These are phyloP conservation scores for Neurospora hispaniola DNA, from an alignment of 495 filamentous ascomycete species.

Conservation along the genomic window DNA sequence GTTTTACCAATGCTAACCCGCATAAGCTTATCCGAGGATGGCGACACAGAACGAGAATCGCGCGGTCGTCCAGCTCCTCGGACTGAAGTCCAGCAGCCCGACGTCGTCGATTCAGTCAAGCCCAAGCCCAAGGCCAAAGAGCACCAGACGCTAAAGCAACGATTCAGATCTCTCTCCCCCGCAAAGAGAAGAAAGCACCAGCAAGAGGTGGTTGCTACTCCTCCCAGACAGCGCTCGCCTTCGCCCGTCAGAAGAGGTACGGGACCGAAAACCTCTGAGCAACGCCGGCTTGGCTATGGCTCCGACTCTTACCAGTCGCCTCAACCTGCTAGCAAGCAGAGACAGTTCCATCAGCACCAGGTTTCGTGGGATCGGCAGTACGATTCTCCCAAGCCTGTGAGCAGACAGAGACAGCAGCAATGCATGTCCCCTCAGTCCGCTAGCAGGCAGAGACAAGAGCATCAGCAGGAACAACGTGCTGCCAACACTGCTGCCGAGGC, in stretches of 20 bases:
- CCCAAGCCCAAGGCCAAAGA: not conserved
- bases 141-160: constrained; percentile 2
- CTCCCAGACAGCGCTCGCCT: constrained; percentile 9
- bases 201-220: not conserved
- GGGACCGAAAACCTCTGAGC: not conserved
- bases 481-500: not conserved
- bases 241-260: constrained; percentile 14
- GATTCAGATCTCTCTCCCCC: constrained; percentile 10
- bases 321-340: constrained; percentile 3
- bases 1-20: not conserved
- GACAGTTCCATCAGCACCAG: not conserved
- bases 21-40: constrained; percentile 6
- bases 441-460: not conserved
- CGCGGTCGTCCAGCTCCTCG: not conserved
- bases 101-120: not conserved
- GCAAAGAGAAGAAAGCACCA: constrained; percentile 2
- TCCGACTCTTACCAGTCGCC: not conserved
- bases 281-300: not conserved
- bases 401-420: not conserved
- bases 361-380: not conserved
- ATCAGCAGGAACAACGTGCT: not conserved
- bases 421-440: not conserved
- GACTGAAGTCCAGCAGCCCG: not conserved
- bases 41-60: not conserved
- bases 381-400: not conserved